Percentiles rank a stretch among this genome's conserved stretches.
These are phyloP conservation scores for Ganoderma leucocontextum DNA, from an alignment of 1,284 basidiomycete genomes.

Conservation along the genomic window DNA sequence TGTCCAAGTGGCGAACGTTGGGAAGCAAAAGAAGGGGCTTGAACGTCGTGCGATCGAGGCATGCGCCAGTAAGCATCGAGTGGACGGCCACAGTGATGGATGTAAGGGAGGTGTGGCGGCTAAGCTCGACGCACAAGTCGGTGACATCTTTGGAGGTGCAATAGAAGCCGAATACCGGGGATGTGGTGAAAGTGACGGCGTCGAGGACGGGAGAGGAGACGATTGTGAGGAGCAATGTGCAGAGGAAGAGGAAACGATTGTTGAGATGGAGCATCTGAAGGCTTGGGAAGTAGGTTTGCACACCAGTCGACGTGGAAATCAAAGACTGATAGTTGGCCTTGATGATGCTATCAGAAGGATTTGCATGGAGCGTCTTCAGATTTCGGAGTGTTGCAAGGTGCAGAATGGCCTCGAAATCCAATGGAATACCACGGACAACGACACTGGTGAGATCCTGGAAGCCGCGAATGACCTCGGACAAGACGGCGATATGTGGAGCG, in stretches of 20 bases:
- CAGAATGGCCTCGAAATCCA: no score
- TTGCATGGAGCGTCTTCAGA: background rate
- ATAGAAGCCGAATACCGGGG: background rate
- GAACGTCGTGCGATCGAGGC: background rate
- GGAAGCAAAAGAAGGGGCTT: background rate
- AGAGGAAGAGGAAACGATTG: background rate
- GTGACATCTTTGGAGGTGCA: background rate
- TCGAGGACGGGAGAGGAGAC: background rate
- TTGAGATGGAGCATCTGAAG: background rate
- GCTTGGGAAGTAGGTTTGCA: background rate
- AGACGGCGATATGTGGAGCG: background rate
- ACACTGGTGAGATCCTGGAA: background rate
- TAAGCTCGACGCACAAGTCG: background rate
- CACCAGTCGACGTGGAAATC: background rate
- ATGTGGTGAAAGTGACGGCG: background rate
- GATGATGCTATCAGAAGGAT: no score
- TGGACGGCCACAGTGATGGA: background rate
- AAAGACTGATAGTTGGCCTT: no score
- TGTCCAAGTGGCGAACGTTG: background rate
- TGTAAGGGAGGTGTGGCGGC: conserved; percentile 53
- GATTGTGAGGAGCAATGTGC: background rate
- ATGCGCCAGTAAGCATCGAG: background rate
- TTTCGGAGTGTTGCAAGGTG: background rate
- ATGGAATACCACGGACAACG: background rate
- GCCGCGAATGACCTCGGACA: background rate